Conservation (phyloP, 1,284 basidiomycete genomes). For the Sanghuangporus sanghuang region DNA sequence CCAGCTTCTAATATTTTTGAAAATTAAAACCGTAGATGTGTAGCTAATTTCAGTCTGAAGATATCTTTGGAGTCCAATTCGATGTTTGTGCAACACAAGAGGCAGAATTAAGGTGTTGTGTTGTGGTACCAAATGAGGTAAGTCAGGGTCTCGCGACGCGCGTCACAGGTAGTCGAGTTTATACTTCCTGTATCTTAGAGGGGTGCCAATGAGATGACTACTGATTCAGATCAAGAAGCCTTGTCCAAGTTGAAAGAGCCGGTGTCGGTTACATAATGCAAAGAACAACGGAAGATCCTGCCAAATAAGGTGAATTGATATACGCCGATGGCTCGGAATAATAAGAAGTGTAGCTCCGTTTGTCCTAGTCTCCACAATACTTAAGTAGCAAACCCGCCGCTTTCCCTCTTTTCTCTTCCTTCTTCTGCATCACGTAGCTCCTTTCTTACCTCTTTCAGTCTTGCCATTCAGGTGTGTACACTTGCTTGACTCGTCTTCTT, state of each 20-base stretch:
- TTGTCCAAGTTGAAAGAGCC: constrained; percentile 43
- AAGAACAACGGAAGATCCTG: too few relatives aligned
- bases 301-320: neutral
- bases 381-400: neutral
- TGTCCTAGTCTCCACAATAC: neutral
- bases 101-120: too few relatives aligned
- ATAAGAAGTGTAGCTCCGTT: neutral
- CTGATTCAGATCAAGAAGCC: constrained; percentile 28
- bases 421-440: neutral
- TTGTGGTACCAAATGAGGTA: too few relatives aligned
- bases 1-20: too few relatives aligned
- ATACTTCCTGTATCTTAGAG: too few relatives aligned
- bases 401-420: neutral
- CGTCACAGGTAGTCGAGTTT: too few relatives aligned
- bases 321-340: neutral
- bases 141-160: too few relatives aligned
- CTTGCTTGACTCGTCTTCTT: neutral
- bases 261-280: constrained; percentile 18
- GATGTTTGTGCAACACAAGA: too few relatives aligned
- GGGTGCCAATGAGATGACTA: too few relatives aligned
- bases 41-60: too few relatives aligned
- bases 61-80: too few relatives aligned
- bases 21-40: too few relatives aligned
- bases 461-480: neutral
- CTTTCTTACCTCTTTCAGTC: neutral